These are phyloP conservation scores for Penicillium sp. DNA, from an alignment of 2,329 filamentous ascomycete species.

Conservation along the genomic window DNA sequence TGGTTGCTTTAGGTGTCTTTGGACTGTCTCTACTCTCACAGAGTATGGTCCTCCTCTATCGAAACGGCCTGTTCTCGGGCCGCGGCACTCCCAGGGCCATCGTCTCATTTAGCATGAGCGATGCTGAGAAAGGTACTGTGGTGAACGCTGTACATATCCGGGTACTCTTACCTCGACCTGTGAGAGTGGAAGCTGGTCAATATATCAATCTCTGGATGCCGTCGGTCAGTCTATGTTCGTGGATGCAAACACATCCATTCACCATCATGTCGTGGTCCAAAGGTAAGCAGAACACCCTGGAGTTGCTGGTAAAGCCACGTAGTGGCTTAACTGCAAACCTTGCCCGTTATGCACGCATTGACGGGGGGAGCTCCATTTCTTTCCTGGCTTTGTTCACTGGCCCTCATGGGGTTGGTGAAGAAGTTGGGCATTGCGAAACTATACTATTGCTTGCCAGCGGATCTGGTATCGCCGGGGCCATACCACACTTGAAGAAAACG, in stretches of 20 bases:
- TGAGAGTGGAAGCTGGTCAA: constrained; percentile 23
- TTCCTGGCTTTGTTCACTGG: constrained; percentile 30
- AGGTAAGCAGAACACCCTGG: constrained; percentile 21
- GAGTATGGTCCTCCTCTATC: background rate
- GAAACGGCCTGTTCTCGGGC: constrained; percentile 1
- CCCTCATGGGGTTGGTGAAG: constrained; percentile 28
- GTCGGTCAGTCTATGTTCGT: constrained; percentile 21
- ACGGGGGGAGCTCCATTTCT: constrained; percentile 13
- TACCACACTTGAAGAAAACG: constrained; percentile 35
- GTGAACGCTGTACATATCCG: constrained; percentile 13
- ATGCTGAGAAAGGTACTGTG: constrained; percentile 11
- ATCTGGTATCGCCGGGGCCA: constrained; percentile 28
- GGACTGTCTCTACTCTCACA: constrained; percentile 11
- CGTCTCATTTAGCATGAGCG: constrained; percentile 13
- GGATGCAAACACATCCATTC: constrained; percentile 25
- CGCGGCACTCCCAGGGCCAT: constrained; percentile 16
- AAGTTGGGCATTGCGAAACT: constrained; percentile 28
- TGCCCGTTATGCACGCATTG: constrained; percentile 10
- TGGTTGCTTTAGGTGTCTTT: constrained; percentile 1
- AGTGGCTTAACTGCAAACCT: constrained; percentile 27
- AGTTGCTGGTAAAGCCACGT: constrained; percentile 30
- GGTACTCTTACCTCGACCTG: constrained; percentile 16
- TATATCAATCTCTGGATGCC: constrained; percentile 29
- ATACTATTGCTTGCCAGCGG: constrained; percentile 32
- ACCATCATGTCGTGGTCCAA: constrained; percentile 25